phyloP scores from a whole-genome alignment of 495 filamentous ascomycete species.

The Xylaria sp. region DNA sequence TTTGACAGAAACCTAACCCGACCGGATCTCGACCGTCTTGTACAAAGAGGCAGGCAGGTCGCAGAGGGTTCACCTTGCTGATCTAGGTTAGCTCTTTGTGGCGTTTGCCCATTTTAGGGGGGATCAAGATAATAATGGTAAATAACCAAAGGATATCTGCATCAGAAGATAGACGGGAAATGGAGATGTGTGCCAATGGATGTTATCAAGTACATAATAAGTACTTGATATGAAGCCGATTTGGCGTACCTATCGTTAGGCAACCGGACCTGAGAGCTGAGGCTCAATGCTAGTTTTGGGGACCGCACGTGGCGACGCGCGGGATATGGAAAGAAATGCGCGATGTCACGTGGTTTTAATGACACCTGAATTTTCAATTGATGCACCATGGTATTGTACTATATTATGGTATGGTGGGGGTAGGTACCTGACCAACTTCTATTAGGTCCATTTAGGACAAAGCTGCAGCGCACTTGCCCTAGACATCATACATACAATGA shows the following conservation, averaged over 20 bases:
- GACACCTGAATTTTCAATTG: not conserved
- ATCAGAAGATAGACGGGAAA: too few relatives aligned
- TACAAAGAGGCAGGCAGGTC: not conserved
- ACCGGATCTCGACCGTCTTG: not conserved
- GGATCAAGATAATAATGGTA: not conserved
- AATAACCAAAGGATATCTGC: not conserved
- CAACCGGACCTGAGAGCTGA: not conserved
- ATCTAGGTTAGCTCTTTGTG: not conserved
- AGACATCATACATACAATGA: not conserved
- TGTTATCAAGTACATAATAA: not conserved
- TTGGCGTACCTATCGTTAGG: not conserved
- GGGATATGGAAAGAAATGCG: conserved; percentile 26
- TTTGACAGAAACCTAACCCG: not conserved
- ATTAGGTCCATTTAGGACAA: too few relatives aligned
- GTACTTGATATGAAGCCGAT: not conserved
- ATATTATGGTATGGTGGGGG: too few relatives aligned
- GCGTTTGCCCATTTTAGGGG: not conserved
- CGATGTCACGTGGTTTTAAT: conserved; percentile 36
- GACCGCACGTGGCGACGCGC: conserved; percentile 25
- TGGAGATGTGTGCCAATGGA: not conserved
- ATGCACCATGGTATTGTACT: too few relatives aligned
- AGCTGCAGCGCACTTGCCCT: not conserved
- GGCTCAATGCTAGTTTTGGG: not conserved
- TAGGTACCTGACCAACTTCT: not conserved
- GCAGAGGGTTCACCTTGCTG: not conserved